Base-by-base conservation (phyloP, 495 filamentous ascomycete species). In the Penicillium odoratum region DNA sequence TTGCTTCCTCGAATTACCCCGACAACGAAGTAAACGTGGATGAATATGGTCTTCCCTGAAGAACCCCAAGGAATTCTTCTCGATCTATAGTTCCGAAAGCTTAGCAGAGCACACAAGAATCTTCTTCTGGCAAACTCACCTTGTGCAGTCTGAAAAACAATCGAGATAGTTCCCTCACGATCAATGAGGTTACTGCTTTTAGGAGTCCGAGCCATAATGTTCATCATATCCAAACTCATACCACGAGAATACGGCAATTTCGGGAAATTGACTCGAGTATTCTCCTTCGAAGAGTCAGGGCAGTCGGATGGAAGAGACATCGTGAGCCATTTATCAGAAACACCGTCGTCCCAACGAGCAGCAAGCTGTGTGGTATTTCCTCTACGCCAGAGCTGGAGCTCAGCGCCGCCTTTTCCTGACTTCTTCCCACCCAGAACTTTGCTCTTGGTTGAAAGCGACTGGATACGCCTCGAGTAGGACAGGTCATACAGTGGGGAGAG, bases 321-420 rank as follows among this genome's bases (percentile, higher is more conserved):
- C 0, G 68, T 76, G 5, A 76, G 49, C 74, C 74, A 76, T 49
- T 58, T 71, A 36, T 77, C 68, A 9, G 62, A 61, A 18, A 73
- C 54, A n/a, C 61, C 56, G 15, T 70, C 68, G 13, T 63, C 59
- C 74, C 74, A 75, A 7, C 74, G 67, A 0, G 69, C 62, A 21
- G 69, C 65, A 31, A 74, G 62, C 26, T 67, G 67, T n/a, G 66
- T 53, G 8, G 45, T 16, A 4, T 55, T 61, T 8, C 63, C 63
- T 2, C 64, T 65, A 13, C 59, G 66, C 74, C 74, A 77, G 9
- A 78, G 51, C 56, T 78, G 72, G 1, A 73, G 54, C 29, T 74
- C 69, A 0, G 72, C 64, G 7, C 50, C 54, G 0, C 75, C 72
- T 51, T 74, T 78, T 40, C 61, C 62, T 2, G 67, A 71, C 10